Evolutionary conservation across 2,329 filamentous ascomycete genomes (phyloP), one percentile per base, ranked within the genome.

Genomic region (Clonostachys sp.): DNA sequence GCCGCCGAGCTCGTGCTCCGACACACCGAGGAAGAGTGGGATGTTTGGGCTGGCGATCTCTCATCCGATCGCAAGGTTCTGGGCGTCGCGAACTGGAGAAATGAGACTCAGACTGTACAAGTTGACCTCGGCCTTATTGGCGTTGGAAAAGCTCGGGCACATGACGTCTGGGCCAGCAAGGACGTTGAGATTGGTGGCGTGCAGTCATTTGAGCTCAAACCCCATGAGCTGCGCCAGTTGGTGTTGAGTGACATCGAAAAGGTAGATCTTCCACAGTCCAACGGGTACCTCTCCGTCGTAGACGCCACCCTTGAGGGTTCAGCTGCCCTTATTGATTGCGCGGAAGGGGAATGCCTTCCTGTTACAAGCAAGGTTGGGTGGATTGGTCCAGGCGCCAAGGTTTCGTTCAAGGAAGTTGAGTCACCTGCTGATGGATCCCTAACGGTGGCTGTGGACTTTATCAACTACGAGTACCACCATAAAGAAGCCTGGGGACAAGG

Each of bases 41-140:
- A 80, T 46, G 58, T 78, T 1, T 79, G 74, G 74, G 67, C 68
- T 24, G 75, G 75, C 0, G 63, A 70, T 8, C 62, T 80, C 2
- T 73, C 73, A 0, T 68, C 61, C 2, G 62, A 58, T 0, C 61
- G 72, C 4, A 65, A 60, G 5, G 73, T 77, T 0, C 61, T 73
- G 1, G 75, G 69, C 0, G 49, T 78, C 12, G 66, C 74, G 7
- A 80, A 79, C 55, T 79, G 75, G 76, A 62, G 58, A 36, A 71
- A 73, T 36, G 63, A 67, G 43, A 62, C 66, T 1, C 66, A 74
- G 48, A 61, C 63, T 0, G 61, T 77, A 12, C 59, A 65, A 1
- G 51, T 79, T 5, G 63, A 74, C 49, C 52, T 78, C 5, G 57
- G 67, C 0, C 56, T 59, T 3, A 55, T 67, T 2, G 72, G 73